Conservation (phyloP, 2,329 filamentous ascomycete genomes). For the Beauveria brongniartii region DNA sequence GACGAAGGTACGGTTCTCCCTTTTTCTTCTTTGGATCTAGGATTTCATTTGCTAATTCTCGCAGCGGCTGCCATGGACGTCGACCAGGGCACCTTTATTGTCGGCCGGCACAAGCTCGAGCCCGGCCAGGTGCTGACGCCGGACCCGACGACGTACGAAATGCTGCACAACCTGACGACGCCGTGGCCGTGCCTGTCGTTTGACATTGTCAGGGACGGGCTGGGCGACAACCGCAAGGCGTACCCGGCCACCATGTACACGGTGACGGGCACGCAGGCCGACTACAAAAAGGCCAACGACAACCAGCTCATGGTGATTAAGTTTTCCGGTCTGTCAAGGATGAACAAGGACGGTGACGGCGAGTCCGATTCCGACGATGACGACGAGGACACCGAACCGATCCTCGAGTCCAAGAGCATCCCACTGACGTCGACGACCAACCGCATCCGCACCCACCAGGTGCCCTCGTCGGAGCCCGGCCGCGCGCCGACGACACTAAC, state of each 20-base stretch:
- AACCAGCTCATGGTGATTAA: constrained; percentile 96
- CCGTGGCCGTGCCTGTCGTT: constrained; percentile 97
- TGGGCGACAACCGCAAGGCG: constrained; percentile 84
- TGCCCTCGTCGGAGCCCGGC: constrained; percentile 60
- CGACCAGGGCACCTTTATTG: constrained; percentile 91
- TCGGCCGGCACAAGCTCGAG: constrained; percentile 84
- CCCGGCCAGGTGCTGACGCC: constrained; percentile 86
- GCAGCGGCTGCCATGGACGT: constrained; percentile 65
- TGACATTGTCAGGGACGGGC: constrained; percentile 76
- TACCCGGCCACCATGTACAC: constrained; percentile 95
- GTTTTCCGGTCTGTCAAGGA: constrained; percentile 82
- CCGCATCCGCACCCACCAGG: constrained; percentile 81
- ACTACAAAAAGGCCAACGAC: constrained; percentile 63
- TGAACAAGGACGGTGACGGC: constrained; percentile 64
- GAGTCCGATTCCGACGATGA: constrained; percentile 57
- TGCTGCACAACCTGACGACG: constrained; percentile 90
- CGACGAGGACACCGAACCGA: constrained; percentile 74
- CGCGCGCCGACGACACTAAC: constrained; percentile 74
- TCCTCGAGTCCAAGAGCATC: constrained; percentile 87
- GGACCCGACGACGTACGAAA: constrained; percentile 91
- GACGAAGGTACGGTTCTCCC: constrained; percentile 57
- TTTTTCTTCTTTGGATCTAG: constrained; percentile 17
- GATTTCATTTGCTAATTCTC: constrained; percentile 20
- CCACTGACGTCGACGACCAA: constrained; percentile 84
- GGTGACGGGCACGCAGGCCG: constrained; percentile 90